These are phyloP conservation scores for Dioszegia aurantiaca DNA, from an alignment of 768 basidiomycete genomes.

Conservation along the genomic window DNA sequence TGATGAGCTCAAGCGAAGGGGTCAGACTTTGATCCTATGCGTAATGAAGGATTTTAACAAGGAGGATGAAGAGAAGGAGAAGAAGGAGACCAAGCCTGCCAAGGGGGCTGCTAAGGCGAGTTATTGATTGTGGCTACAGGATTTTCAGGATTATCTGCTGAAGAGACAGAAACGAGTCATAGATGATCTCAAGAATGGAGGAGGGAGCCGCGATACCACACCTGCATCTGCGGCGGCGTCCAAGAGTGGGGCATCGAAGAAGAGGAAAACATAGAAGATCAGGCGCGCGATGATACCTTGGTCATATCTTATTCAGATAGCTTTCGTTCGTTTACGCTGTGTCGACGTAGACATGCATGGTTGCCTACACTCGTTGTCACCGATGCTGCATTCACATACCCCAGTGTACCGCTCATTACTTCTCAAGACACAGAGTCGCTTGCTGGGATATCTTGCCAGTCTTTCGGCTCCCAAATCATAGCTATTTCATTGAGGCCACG, in stretches of 20 bases:
- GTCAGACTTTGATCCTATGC: slow-evolving; percentile 80
- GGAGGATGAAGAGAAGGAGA: slow-evolving; percentile 61
- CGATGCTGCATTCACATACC: too few relatives aligned
- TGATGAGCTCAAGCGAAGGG: slow-evolving; percentile 81
- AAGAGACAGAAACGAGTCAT: slow-evolving; percentile 25
- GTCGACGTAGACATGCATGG: too few relatives aligned
- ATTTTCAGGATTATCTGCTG: too few relatives aligned
- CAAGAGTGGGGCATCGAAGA: slow-evolving; percentile 13
- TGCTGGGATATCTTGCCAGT: too few relatives aligned
- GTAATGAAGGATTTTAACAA: slow-evolving; percentile 81
- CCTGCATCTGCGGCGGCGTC: slow-evolving; percentile 17
- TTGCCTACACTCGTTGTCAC: too few relatives aligned
- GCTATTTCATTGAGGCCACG: neutral
- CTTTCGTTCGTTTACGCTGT: too few relatives aligned
- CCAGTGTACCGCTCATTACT: too few relatives aligned
- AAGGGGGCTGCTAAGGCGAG: slow-evolving; percentile 36
- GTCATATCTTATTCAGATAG: too few relatives aligned
- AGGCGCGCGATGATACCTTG: too few relatives aligned
- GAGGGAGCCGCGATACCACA: slow-evolving; percentile 25
- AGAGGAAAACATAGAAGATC: slow-evolving; percentile 11
- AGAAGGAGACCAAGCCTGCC: slow-evolving; percentile 58
- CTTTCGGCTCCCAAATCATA: neutral
- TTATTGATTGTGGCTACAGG: too few relatives aligned
- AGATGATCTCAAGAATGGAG: slow-evolving; percentile 29
- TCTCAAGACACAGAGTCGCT: too few relatives aligned